Evolutionary conservation across 768 basidiomycete species (phyloP).

Genomic region (button mushroom (Agaricus bisporus)): DNA sequence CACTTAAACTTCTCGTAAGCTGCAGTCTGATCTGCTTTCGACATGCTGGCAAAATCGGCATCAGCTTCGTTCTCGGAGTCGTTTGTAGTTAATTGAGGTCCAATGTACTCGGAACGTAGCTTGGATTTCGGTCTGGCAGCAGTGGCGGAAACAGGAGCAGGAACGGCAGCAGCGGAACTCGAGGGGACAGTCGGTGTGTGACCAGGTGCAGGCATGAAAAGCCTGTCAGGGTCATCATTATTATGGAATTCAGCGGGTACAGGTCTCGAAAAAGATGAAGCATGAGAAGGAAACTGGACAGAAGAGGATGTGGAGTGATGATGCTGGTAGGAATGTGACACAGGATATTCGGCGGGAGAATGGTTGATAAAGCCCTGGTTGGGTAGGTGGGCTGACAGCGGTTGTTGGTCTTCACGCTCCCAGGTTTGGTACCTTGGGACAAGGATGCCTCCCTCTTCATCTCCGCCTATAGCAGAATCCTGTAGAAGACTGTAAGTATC

Average conservation of each 20-base stretch:
- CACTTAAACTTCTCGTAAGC: constrained; percentile 40
- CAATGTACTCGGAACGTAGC: constrained; percentile 24
- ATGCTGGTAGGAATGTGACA: not conserved
- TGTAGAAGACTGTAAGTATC: not conserved
- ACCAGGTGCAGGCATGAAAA: not conserved
- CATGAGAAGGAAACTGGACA: constrained; percentile 1
- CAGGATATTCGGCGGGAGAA: not conserved
- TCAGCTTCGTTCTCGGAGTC: constrained; percentile 24
- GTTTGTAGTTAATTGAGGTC: constrained; percentile 26
- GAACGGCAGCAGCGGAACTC: not conserved
- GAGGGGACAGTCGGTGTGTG: not conserved
- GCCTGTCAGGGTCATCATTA: not conserved
- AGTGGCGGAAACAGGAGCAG: not conserved
- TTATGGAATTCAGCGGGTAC: not conserved
- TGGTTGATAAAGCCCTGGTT: constrained; percentile 3
- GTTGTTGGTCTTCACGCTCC: not conserved
- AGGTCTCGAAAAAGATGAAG: constrained; percentile 1
- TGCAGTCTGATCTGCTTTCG: constrained; percentile 23
- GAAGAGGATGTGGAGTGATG: constrained; percentile 1
- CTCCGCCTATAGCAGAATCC: constrained; percentile 1
- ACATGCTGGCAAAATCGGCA: constrained; percentile 22
- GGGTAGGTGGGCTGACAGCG: not conserved
- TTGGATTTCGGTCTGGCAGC: constrained; percentile 6
- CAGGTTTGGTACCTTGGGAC: not conserved
- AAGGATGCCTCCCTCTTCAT: constrained; percentile 11